These are phyloP conservation scores for Juncus effusus DNA, from an alignment of 176 grass and related monocot genomes.

Conservation along the genomic window DNA sequence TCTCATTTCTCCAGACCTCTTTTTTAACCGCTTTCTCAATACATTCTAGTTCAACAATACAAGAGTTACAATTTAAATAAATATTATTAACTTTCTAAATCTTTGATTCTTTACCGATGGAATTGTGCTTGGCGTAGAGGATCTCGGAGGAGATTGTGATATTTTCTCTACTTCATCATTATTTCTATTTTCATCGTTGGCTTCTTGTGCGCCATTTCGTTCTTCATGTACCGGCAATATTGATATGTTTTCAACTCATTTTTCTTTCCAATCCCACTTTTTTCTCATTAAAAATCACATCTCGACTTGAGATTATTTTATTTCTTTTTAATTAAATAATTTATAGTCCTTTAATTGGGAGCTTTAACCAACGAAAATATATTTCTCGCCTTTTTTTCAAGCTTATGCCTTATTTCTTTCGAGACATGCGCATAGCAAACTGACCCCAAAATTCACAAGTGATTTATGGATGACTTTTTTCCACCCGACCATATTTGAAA, in stretches of 20 bases:
- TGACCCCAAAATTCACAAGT: neutral
- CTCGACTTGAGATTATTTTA: conserved; percentile 8
- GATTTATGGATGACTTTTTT: neutral
- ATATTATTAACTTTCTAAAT: too few relatives aligned
- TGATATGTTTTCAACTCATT: too few relatives aligned
- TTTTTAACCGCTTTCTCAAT: neutral
- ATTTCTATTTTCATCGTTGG: neutral
- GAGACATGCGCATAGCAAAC: conserved; percentile 14
- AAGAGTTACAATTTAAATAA: too few relatives aligned
- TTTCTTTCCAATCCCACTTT: neutral
- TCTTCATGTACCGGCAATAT: neutral
- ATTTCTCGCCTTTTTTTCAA: conserved; percentile 18
- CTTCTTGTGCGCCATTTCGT: neutral
- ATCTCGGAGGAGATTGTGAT: neutral
- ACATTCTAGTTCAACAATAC: too few relatives aligned
- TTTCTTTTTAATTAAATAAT: neutral
- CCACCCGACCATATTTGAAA: neutral
- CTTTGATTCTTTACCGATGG: too few relatives aligned
- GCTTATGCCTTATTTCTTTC: conserved; percentile 1
- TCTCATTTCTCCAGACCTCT: too few relatives aligned
- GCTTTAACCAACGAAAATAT: neutral
- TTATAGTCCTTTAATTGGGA: conserved; percentile 9
- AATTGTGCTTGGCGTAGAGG: neutral
- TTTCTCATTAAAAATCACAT: conserved; percentile 28
- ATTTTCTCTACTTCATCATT: neutral